Base-by-base conservation (phyloP, 108 stramenopile genomes). In the Fragilaria crotonensis region DNA sequence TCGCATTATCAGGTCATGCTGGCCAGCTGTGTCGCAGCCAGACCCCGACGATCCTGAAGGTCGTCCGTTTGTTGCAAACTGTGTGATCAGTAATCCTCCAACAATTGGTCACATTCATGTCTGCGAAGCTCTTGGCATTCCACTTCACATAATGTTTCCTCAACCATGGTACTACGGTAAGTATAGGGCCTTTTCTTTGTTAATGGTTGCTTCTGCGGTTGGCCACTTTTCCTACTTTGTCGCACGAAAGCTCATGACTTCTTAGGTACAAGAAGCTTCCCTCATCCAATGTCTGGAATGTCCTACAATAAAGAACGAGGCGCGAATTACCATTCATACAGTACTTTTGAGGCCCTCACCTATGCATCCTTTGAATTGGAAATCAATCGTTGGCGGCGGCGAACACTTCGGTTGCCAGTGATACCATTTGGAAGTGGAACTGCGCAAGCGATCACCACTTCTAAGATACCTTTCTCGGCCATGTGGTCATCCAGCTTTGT, bases 101-200 rank as follows among this genome's bases (percentile, higher is more conserved):
- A 69, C 66, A 45, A 74, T 84, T 25, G 87, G 83, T 4, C 91
- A 93, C 66, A 70, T 83, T 53, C 87, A 93, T 57, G 87, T 87
- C 23, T 84, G 84, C 23, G 91, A 93, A 57, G 83, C 87, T 23
- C 75, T 93, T 11, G 82, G 73, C 5, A 78, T 87, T 19, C 91
- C 91, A 9, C 59, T 86, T 44, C 91, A 93, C 66, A 81, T 93
- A 27, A 86, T 90, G 85, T 90, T 93, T 57, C 84, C 80, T 0
- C 91, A 93, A 55, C 90, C 90, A 3, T 93, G 91, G 91, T 73
- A 62, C 44, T 72, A 72, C 47, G 64, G 64, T 7, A 45, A n/a
- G 57, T 58, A n/a, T n/a, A n/a, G n/a, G n/a, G n/a, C n/a, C n/a
- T 26, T 5, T 23, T 30, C 5, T 7, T 41, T 41, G 11, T 14